Evolutionary conservation across 305 asterid genomes (phyloP), one percentile per base, ranked within the genome.

Genomic region (Fraxinus velutina): DNA sequence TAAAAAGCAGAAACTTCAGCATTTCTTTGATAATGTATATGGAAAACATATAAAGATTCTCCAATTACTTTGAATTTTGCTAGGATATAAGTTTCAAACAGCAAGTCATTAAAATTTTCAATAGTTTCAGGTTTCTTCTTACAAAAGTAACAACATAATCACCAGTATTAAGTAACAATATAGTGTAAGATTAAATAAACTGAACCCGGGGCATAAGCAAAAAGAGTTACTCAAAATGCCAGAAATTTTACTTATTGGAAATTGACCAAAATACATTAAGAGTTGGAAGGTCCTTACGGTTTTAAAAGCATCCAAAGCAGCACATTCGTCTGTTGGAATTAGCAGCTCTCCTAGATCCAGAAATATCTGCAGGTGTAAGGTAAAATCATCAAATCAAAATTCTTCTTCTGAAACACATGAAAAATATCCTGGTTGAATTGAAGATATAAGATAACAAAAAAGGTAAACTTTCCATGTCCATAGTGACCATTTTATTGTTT

Each of bases 261-360:
- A 62, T 80, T 77, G 85, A 62, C 82, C 44, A 71, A 21, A 64
- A 47, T 78, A 76, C 68, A 73, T 52, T 0, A 19, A 42, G 24
- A 1, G 80, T 55, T 77, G 80, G 80, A 71, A 82, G 78, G 84
- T 75, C 79, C 92, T 92, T 87, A 95, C 98, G 12, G 97, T 96
- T 90, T 92, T 94, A 75, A 90, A 93, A 85, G 96, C 90, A 62
- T 96, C 99, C 84, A 96, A 86, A 78, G 99, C 97, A 86, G 95
- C 96, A 88, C 83, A 84, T 55, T 90, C 87, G 80, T 96, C 99
- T 79, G 91, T 89, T 71, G 97, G 88, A 77, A 93, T 90, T 87
- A 93, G 85, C 84, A 96, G 86, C 76, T 96, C 99, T 78, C 99
- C 99, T 79, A 96, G 93, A 88, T 96, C 99, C 85, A 94, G 86